Evolutionary conservation across 768 basidiomycete genomes (phyloP).

Genomic region (Naganishia antarctica): DNA sequence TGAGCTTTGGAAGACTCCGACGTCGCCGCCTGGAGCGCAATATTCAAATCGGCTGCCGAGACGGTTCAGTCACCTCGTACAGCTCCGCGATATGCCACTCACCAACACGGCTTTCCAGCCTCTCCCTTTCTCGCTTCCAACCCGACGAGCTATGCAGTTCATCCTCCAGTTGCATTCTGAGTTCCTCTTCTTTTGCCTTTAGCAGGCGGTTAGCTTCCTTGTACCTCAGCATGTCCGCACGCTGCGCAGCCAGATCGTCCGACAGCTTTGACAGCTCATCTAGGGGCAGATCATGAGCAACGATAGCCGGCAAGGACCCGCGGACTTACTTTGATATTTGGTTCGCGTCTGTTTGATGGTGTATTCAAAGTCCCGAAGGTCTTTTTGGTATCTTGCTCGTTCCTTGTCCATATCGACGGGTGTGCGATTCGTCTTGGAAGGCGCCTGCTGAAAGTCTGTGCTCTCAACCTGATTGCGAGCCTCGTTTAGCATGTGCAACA

Average conservation of each 20-base stretch:
- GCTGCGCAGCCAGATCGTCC: constrained; percentile 57
- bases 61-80: background rate
- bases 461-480: constrained; percentile 12
- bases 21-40: constrained; percentile 22
- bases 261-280: constrained; percentile 73
- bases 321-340: constrained; percentile 69
- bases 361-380: constrained; percentile 73
- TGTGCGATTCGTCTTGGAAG: constrained; percentile 52
- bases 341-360: constrained; percentile 72
- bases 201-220: constrained; percentile 23
- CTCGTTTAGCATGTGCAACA: background rate
- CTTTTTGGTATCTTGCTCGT: constrained; percentile 70
- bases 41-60: constrained; percentile 18
- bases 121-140: constrained; percentile 24
- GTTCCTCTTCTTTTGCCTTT: constrained; percentile 31
- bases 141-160: constrained; percentile 31
- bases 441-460: constrained; percentile 17
- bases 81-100: background rate
- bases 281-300: constrained; percentile 40
- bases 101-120: constrained; percentile 26
- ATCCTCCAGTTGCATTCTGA: constrained; percentile 43
- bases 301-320: background rate
- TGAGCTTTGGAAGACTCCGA: constrained; percentile 21
- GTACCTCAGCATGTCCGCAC: constrained; percentile 24
- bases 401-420: constrained; percentile 73